A percentile compares a stretch with the other conserved stretches of the same genome.
Conservation (phyloP, 805 yeast species). For the Candida nemodendra region DNA sequence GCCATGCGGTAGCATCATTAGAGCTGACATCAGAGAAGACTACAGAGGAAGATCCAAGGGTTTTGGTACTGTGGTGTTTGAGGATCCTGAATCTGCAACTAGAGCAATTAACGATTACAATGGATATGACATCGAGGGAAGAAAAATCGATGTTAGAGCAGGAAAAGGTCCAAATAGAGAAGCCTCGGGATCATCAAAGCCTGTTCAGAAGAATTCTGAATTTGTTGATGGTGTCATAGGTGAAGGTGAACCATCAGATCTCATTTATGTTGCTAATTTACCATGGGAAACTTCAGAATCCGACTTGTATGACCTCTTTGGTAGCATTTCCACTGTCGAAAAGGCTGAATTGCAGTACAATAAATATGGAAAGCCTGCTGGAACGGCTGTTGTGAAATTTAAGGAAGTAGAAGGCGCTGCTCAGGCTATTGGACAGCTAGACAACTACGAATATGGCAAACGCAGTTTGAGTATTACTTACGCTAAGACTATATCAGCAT, state of each 20-base stretch:
- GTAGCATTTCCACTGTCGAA: conserved; percentile 72
- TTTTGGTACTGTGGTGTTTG: conserved; percentile 76
- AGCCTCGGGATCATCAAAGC: conserved; percentile 20
- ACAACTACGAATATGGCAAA: conserved; percentile 82
- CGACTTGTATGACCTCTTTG: conserved; percentile 82
- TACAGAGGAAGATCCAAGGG: conserved; percentile 79
- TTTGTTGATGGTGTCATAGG: conserved; percentile 69
- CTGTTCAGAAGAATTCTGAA: conserved; percentile 41
- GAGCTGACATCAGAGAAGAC: conserved; percentile 75
- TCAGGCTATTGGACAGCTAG: conserved; percentile 68
- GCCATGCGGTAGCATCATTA: conserved; percentile 69
- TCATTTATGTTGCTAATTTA: conserved; percentile 70
- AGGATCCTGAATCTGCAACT: conserved; percentile 62
- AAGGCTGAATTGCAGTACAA: conserved; percentile 74
- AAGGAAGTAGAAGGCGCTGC: conserved; percentile 66
- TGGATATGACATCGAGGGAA: conserved; percentile 72
- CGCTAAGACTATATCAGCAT: conserved; percentile 40
- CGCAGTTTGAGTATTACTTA: conserved; percentile 67
- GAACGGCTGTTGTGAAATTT: conserved; percentile 83
- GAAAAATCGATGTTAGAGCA: conserved; percentile 75
- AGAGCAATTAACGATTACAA: conserved; percentile 68
- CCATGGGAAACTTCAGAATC: conserved; percentile 88
- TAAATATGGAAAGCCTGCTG: conserved; percentile 65
- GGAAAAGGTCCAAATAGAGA: conserved; percentile 42
- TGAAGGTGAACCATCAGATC: conserved; percentile 56